Conservation (phyloP, 108 stramenopile species). For the Nitzschia inconspicua region DNA sequence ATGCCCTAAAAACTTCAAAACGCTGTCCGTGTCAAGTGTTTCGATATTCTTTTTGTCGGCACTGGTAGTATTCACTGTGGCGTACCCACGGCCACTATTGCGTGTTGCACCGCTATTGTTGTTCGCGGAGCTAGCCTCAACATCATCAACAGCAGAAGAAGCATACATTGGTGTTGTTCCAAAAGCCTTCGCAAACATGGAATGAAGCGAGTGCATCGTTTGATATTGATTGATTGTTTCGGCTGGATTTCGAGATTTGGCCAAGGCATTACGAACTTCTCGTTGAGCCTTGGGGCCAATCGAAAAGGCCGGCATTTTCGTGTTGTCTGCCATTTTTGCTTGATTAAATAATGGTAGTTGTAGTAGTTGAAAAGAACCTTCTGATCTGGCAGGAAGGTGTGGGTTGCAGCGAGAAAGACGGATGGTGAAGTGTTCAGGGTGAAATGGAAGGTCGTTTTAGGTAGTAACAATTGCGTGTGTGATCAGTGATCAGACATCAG, state of each 20-base stretch:
- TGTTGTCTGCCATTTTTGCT: conserved; percentile 17
- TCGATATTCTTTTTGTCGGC: conserved; percentile 25
- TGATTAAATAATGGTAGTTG: background rate
- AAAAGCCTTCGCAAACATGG: conserved; percentile 75
- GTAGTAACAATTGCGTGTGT: too few species aligned
- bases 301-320: conserved; percentile 20
- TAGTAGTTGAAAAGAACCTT: too few species aligned
- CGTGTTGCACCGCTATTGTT: background rate
- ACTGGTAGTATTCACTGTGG: background rate
- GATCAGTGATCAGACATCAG: too few species aligned
- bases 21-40: conserved; percentile 76
- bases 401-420: too few species aligned
- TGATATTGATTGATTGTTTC: conserved; percentile 73
- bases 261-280: conserved; percentile 27
- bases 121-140: background rate
- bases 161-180: conserved; percentile 57
- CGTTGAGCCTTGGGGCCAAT: conserved; percentile 15
- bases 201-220: conserved; percentile 63
- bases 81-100: background rate
- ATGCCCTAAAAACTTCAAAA: conserved; percentile 68
- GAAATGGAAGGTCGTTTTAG: too few species aligned
- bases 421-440: too few species aligned
- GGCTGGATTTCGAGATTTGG: conserved; percentile 27
- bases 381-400: too few species aligned
- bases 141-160: background rate